phyloP scores from a whole-genome alignment of 371 early-diverging fungal species.

The Mortierella sp. region DNA sequence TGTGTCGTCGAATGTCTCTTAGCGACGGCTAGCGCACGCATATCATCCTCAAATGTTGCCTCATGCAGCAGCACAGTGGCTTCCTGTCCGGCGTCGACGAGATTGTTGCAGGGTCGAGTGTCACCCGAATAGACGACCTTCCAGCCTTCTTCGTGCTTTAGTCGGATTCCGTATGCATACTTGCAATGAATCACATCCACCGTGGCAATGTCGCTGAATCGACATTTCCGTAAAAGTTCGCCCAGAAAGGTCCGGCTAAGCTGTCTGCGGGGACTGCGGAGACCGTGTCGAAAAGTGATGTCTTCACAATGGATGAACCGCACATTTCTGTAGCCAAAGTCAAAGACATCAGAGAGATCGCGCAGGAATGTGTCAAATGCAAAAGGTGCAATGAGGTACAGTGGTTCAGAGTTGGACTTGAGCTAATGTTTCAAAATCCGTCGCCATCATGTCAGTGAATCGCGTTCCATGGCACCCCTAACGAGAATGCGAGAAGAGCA shows the following conservation, averaged over 20 bases:
- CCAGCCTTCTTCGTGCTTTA: slow-evolving; percentile 74
- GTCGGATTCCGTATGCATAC: slow-evolving; percentile 80
- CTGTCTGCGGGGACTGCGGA: slow-evolving; percentile 2
- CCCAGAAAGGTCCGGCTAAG: slow-evolving; percentile 16
- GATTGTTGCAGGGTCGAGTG: slow-evolving; percentile 87
- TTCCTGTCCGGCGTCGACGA: slow-evolving; percentile 78
- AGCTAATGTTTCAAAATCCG: slow-evolving; percentile 13
- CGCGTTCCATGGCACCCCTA: background rate
- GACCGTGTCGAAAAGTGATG: slow-evolving; percentile 37
- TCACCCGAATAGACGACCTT: slow-evolving; percentile 95
- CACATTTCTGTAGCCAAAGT: slow-evolving; percentile 62
- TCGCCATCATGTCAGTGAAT: too few species aligned
- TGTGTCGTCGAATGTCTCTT: slow-evolving; percentile 92
- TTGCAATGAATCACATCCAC: slow-evolving; percentile 86
- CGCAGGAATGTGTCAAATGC: slow-evolving; percentile 70
- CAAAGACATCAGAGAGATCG: slow-evolving; percentile 77
- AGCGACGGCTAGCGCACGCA: slow-evolving; percentile 80
- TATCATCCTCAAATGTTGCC: slow-evolving; percentile 92
- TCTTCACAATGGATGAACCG: slow-evolving; percentile 63
- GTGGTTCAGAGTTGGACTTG: slow-evolving; percentile 20
- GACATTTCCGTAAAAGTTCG: slow-evolving; percentile 57
- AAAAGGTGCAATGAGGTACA: slow-evolving; percentile 75
- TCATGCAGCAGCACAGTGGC: slow-evolving; percentile 96
- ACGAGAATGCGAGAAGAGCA: too few species aligned
- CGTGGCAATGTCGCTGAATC: slow-evolving; percentile 64